phyloP scores from a whole-genome alignment of 306 rosid genomes.

The Glycyrrhiza uralensis region DNA sequence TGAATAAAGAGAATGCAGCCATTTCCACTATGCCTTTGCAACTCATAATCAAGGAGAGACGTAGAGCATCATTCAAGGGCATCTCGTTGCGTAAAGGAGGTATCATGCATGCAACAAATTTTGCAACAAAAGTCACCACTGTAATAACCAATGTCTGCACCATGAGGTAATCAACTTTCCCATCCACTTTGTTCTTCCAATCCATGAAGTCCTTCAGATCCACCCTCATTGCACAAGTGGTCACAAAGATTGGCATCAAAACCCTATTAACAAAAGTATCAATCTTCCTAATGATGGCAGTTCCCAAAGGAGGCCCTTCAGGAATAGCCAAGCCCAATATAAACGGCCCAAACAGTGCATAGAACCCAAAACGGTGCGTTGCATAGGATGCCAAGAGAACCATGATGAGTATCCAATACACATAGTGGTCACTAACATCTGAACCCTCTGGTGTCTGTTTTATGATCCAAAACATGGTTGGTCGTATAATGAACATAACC shows the following conservation, averaged over 20 bases:
- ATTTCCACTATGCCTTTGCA: constrained; percentile 65
- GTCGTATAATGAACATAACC: constrained; percentile 37
- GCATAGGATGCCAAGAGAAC: constrained; percentile 27
- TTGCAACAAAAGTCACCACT: not conserved
- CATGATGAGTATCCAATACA: constrained; percentile 29
- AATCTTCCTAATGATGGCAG: constrained; percentile 49
- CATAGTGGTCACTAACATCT: constrained; percentile 44
- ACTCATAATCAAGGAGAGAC: constrained; percentile 48
- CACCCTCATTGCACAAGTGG: constrained; percentile 45
- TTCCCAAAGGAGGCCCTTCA: constrained; percentile 70
- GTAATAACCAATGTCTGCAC: constrained; percentile 8
- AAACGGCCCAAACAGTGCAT: constrained; percentile 46
- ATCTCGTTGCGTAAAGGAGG: constrained; percentile 32
- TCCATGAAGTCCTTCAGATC: constrained; percentile 7
- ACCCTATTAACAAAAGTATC: constrained; percentile 45
- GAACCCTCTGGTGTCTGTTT: constrained; percentile 62
- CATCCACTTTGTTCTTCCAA: not conserved
- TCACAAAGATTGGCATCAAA: constrained; percentile 56
- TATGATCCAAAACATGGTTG: constrained; percentile 56
- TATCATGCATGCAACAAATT: constrained; percentile 35
- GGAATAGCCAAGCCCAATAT: constrained; percentile 64
- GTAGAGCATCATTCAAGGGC: constrained; percentile 43
- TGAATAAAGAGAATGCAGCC: constrained; percentile 27
- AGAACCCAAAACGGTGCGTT: constrained; percentile 21
- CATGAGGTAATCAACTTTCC: not conserved